A percentile compares a stretch with the other conserved stretches of the same genome.
Conservation (phyloP, 78 protist species). For the Neovahlkampfia damariscottae region DNA sequence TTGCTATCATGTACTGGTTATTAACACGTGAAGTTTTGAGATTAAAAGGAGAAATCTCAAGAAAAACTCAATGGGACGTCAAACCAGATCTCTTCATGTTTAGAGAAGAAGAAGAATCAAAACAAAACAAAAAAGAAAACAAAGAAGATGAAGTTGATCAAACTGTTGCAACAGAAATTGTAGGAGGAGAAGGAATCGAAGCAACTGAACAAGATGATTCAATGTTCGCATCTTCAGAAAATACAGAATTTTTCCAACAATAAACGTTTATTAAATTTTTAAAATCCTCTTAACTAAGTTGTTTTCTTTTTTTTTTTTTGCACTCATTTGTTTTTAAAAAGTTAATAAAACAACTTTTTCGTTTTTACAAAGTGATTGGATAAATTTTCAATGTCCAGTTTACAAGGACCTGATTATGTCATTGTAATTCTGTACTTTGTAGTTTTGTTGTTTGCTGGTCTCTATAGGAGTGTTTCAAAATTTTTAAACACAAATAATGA, state of each 20-base stretch:
- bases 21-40: slow-evolving; percentile 98
- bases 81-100: slow-evolving; percentile 92
- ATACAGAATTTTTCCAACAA: too few relatives aligned
- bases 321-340: too few relatives aligned
- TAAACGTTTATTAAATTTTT: too few relatives aligned
- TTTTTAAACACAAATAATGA: neutral
- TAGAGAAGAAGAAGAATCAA: slow-evolving; percentile 77
- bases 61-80: slow-evolving; percentile 85
- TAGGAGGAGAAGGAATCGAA: too few relatives aligned
- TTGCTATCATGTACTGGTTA: slow-evolving; percentile 95
- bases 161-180: neutral
- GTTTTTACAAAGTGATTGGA: too few relatives aligned
- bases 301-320: too few relatives aligned
- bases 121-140: slow-evolving; percentile 38
- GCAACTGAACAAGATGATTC: too few relatives aligned
- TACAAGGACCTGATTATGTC: too few relatives aligned
- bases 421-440: neutral
- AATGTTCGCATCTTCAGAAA: too few relatives aligned
- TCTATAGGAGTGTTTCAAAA: neutral
- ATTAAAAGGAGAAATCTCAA: slow-evolving; percentile 82
- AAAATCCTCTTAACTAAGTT: too few relatives aligned
- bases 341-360: too few relatives aligned
- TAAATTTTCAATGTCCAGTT: too few relatives aligned
- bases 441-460: neutral
- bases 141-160: slow-evolving; percentile 22